Base-by-base conservation (phyloP, 1,284 basidiomycete genomes). In the Jaminaea rosea region DNA sequence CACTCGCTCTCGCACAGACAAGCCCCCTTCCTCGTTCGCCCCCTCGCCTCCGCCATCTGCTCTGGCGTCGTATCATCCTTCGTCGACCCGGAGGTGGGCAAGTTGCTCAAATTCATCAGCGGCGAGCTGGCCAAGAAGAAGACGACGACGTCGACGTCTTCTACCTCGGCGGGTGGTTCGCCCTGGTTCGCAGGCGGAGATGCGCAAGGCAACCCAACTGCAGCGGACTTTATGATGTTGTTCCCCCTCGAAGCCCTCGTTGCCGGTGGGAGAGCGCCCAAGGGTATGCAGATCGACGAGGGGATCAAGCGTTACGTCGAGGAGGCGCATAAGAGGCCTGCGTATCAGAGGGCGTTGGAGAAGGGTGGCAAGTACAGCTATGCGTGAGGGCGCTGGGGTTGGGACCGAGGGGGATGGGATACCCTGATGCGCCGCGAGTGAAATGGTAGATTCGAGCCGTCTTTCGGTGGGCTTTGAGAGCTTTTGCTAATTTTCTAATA, bases 201-300 rank as follows among this genome's bases (percentile, higher is more conserved):
- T 54, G 67, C 58, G 49, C 61, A 69, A 23, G 65, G 64, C 48
- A 66, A 67, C 21, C 69, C 69, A 8, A 72, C 69, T 17, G 52
- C 67, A 4, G 68, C 71, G 27, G 69, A 72, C 49, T 73, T 65
- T 50, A 69, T 72, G 53, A 69, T 73, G 67, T 50, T 62, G 9
- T 72, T 69, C 62, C 65, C 67, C 1, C 50, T 72, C 29, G 71
- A 73, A 46, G 66, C 66, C 11, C 48, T 59, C 36, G n/a, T 26
- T 24, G 26, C 62, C 15, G 52, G 60, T 15, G 64, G 64, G 9
- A 56, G 69, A 19, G 53, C 65, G 26, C 47, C 54, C 23, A 55
- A 63, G 19, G 46, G 60, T 11, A 60, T 64, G 0, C 39, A 52
- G 1, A 8, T 31, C 29, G 29, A 23, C 5, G 19, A 21, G 6